These are phyloP conservation scores for Petunia hybrid DNA, from an alignment of 305 asterid species.

Conservation along the genomic window DNA sequence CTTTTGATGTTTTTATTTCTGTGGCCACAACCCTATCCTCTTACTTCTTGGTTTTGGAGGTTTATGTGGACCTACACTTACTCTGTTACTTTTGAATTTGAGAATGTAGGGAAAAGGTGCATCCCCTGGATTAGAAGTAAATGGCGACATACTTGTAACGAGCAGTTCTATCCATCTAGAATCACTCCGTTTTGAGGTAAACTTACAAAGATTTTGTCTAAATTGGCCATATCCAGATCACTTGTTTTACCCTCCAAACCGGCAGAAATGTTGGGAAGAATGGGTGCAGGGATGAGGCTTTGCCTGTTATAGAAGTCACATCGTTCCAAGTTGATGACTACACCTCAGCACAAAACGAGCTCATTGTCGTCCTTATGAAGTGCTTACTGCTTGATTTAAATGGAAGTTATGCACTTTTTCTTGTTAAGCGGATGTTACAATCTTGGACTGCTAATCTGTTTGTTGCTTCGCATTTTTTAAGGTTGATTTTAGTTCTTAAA, in stretches of 20 bases:
- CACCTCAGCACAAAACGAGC: background rate
- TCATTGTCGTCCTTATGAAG: slow-evolving; percentile 8
- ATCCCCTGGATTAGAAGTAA: slow-evolving; percentile 35
- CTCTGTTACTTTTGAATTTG: slow-evolving; percentile 26
- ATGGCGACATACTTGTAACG: slow-evolving; percentile 42
- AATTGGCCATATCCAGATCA: slow-evolving; percentile 8
- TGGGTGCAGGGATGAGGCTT: background rate
- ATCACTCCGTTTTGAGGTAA: slow-evolving; percentile 91
- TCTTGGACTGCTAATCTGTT: slow-evolving; percentile 1
- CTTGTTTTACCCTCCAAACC: background rate
- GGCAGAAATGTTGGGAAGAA: slow-evolving; percentile 17
- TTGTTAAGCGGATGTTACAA: slow-evolving; percentile 4
- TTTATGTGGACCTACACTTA: background rate
- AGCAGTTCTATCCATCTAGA: slow-evolving; percentile 48
- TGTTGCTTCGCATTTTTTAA: slow-evolving; percentile 9
- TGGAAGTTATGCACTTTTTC: background rate
- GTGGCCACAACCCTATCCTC: background rate
- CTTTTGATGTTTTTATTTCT: slow-evolving; percentile 17
- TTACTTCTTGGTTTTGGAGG: slow-evolving; percentile 13
- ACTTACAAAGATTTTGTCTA: slow-evolving; percentile 2
- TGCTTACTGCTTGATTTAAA: slow-evolving; percentile 28
- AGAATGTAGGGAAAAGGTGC: slow-evolving; percentile 42
- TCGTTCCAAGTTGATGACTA: slow-evolving; percentile 26
- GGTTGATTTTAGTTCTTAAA: slow-evolving; percentile 5
- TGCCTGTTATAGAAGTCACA: background rate